phyloP scores from a whole-genome alignment of 2,329 filamentous ascomycete genomes.

The Alternaria atra region DNA sequence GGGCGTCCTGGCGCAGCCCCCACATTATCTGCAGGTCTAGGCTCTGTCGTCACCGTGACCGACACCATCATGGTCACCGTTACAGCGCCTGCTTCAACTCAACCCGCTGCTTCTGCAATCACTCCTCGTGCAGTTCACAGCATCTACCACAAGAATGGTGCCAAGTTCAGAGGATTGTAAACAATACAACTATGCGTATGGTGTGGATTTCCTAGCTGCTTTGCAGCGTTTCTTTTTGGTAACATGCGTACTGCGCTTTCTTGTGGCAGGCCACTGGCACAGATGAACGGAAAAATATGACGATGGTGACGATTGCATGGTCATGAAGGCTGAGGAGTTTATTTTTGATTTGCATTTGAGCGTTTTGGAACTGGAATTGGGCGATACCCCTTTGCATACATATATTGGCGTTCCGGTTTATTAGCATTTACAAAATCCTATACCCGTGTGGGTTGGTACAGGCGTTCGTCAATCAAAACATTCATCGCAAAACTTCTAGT shows the following conservation, averaged over 20 bases:
- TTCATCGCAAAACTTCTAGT: neutral
- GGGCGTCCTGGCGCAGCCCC: slow-evolving; percentile 23
- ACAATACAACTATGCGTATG: neutral
- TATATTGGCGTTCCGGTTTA: slow-evolving; percentile 17
- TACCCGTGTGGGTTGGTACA: neutral
- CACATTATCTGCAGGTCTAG: slow-evolving; percentile 12
- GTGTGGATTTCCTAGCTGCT: neutral
- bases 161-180: slow-evolving; percentile 37
- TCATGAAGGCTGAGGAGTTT: neutral
- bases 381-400: slow-evolving; percentile 30
- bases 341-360: neutral
- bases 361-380: slow-evolving; percentile 9
- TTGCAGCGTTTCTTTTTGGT: slow-evolving; percentile 3
- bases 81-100: slow-evolving; percentile 26
- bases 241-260: neutral
- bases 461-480: neutral
- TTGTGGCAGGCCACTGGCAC: slow-evolving; percentile 19
- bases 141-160: slow-evolving; percentile 26
- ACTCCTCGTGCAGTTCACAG: slow-evolving; percentile 8
- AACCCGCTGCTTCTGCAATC: slow-evolving; percentile 7
- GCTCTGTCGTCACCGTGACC: slow-evolving; percentile 34
- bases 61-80: slow-evolving; percentile 40
- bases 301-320: slow-evolving; percentile 3
- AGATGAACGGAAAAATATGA: slow-evolving; percentile 3
- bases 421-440: slow-evolving; percentile 1